Evolutionary conservation across 2,329 filamentous ascomycete genomes (phyloP).

Genomic region (Alternaria incomplexa): DNA sequence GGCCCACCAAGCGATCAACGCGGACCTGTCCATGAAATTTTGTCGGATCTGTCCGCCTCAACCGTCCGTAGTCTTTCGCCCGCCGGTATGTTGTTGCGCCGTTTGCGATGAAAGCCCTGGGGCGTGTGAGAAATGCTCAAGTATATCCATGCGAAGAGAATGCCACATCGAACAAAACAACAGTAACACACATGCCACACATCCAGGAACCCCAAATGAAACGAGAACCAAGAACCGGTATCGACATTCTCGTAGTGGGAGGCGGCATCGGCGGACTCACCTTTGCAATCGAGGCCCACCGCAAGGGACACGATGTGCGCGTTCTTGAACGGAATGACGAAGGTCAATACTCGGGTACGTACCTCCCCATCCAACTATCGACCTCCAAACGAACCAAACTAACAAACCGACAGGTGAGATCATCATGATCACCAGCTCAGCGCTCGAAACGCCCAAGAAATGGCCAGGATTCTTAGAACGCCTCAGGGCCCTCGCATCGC

Average conservation of each 20-base stretch:
- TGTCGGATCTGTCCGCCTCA: not conserved
- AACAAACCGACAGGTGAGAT: not conserved
- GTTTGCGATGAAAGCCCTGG: not conserved
- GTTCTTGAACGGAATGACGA: slow-evolving; percentile 23
- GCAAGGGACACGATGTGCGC: slow-evolving; percentile 37
- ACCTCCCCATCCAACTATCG: not conserved
- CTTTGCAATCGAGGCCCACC: slow-evolving; percentile 34
- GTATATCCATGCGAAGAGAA: not conserved
- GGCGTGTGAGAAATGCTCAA: not conserved
- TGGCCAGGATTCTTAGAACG: slow-evolving; percentile 4
- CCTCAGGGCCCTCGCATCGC: not conserved
- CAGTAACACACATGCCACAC: not conserved
- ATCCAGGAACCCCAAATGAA: not conserved
- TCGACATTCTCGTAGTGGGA: slow-evolving; percentile 29
- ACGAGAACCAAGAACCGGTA: not conserved
- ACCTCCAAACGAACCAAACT: not conserved
- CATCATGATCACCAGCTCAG: not conserved
- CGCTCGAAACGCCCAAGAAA: not conserved
- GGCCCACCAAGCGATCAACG: not conserved
- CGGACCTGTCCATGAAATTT: not conserved
- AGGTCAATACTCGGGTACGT: not conserved
- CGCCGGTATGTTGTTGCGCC: not conserved
- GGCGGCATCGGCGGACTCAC: slow-evolving; percentile 36
- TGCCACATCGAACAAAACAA: not conserved
- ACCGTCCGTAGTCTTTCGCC: not conserved